Base-by-base conservation (phyloP, 208 protist genomes). In the Acanthamoeba rhysodes region DNA sequence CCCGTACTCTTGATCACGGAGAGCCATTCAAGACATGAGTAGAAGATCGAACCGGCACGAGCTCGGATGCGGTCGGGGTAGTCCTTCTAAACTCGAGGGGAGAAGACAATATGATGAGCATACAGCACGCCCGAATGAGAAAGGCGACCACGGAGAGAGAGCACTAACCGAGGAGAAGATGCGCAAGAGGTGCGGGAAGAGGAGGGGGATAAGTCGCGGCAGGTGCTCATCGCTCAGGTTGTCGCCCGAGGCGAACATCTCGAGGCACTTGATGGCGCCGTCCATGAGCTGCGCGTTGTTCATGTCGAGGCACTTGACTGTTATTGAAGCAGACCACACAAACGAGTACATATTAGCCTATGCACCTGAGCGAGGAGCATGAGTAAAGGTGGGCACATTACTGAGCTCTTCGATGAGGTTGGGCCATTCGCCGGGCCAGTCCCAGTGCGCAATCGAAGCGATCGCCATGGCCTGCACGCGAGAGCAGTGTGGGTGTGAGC, bases 391-490 rank as follows among this genome's bases (percentile, higher is more conserved):
- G 20, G 29, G n/a, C 5, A 5, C 80, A n/a, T 87, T 48, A 68
- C 90, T 27, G 4, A 95, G 80, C 41, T 92, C 80, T 74, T 90
- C 72, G n/a, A 95, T 85, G 50, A 95, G 66, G n/a, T 24, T 22
- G 41, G 94, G 94, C 94, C 94, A 95, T 62, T 95, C 62, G 9
- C 37, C 29, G n/a, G 94, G 94, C 94, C 94, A 95, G 90, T 95
- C 94, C 94, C 94, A 95, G 29, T 95, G 94, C n/a, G 94, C 94
- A 37, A 95, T 95, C 6, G 70, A 87, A 9, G 94, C 94, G n/a
- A 95, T 76, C 27, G 80, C 94, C 85, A 95, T 76, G 14, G 90
- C 70, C 88, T 95, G 29, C 24, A 41, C 80, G 55, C 22, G 55
- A 85, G 4, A 16, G 22, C 32, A 68, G 14, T 22, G 14, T 22